Evolutionary conservation across 768 basidiomycete genomes (phyloP).

Genomic region (Pulveroboletus sp.): DNA sequence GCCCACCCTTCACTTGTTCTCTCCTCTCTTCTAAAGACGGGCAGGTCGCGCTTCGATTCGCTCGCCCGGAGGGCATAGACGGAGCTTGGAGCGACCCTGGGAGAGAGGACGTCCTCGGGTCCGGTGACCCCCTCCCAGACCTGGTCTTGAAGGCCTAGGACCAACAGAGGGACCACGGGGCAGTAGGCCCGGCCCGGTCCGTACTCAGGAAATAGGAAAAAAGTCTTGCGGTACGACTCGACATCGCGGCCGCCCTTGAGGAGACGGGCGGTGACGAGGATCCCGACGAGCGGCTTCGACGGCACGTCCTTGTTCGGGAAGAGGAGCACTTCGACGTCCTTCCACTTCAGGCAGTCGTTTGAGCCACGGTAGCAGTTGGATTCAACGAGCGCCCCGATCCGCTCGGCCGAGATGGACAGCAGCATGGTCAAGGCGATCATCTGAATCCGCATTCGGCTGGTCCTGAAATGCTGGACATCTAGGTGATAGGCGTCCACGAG

Average conservation of each 20-base stretch:
- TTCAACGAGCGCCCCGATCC: not conserved
- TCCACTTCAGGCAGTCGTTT: not conserved
- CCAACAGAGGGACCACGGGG: not conserved
- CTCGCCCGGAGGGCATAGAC: not conserved
- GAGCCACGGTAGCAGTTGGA: not conserved
- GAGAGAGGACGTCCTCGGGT: not conserved
- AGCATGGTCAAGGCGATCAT: not conserved
- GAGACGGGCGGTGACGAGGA: not conserved
- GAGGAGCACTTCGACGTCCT: not conserved
- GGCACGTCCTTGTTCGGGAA: not conserved
- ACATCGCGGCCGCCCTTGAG: not conserved
- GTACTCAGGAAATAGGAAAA: not conserved
- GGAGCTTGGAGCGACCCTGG: not conserved
- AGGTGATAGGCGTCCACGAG: not conserved
- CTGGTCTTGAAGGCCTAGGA: not conserved
- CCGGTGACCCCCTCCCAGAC: not conserved
- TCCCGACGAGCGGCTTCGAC: not conserved
- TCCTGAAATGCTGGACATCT: not conserved
- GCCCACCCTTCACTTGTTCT: not conserved
- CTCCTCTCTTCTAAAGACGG: not conserved
- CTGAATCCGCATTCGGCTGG: not conserved
- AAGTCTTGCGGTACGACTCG: not conserved
- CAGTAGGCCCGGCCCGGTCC: not conserved
- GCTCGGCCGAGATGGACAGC: not conserved
- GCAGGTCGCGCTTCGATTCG: not conserved